Evolutionary conservation across 2,329 filamentous ascomycete species (phyloP), one percentile per base, ranked within the genome.

Genomic region (Ophiognomonia clavigignenti-juglandacearum): DNA sequence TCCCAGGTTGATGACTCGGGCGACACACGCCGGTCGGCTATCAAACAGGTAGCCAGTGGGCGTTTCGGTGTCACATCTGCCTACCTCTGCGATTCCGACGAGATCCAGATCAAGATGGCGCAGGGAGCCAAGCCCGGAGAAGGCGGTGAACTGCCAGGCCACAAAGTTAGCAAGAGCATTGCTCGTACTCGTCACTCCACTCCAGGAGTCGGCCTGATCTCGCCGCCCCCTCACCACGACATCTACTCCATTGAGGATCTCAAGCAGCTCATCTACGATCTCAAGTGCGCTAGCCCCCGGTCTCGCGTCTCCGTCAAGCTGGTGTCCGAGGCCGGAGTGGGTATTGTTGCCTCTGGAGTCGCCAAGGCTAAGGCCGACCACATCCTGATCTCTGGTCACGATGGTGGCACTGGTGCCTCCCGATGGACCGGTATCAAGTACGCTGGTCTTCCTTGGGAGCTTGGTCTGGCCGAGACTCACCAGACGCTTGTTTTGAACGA

Each of bases 381-480:
- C 69, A 96, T 97, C 55, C 71, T 97, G 60, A 96, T 97, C 61
- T 96, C 92, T 54, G 92, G 92, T 57, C 92, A 97, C 63, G 92
- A 97, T 62, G 92, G 92, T 75, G 92, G 92, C 66, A 97, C 92
- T 52, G 92, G 92, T 75, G 92, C 92, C 51, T 96, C 91, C 43
- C 78, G 92, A 67, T 97, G 92, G 92, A 97, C 92, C 61, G 92
- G 92, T 75, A 96, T 96, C 82, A 96, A 96, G 70, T 96, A 96
- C 65, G 92, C 91, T 42, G 92, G 92, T 78, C 82, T 96, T 29
- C 92, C 92, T 22, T 97, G 91, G 91, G 92, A 97, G 68, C 66
- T 97, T 57, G 92, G 92, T 79, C 85, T 97, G 59, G 92, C 92
- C 6, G 92, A 97, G 73, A 96, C 91, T 38, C 92, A 97, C 64